A percentile compares a stretch with the other conserved stretches of the same genome.
These are phyloP conservation scores for Talaromyces verruculosus DNA, from an alignment of 2,329 filamentous ascomycete genomes.

Conservation along the genomic window DNA sequence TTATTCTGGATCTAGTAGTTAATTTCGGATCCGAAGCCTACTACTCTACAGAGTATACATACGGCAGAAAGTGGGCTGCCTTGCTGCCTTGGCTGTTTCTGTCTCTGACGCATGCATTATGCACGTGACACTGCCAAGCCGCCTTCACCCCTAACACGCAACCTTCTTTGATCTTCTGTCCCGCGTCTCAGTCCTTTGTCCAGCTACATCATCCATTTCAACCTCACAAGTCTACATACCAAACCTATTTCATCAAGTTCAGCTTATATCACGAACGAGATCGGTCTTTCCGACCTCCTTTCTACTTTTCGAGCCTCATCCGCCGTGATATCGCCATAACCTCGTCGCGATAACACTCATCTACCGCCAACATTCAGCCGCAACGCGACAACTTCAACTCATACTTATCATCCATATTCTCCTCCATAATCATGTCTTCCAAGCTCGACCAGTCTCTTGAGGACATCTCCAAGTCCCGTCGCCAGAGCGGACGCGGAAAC, in stretches of 20 bases:
- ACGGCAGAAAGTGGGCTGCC: background rate
- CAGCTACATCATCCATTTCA: background rate
- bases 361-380: background rate
- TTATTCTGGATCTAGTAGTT: too few relatives aligned
- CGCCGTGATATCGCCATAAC: background rate
- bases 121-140: conserved; percentile 3
- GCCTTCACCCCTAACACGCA: background rate
- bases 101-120: background rate
- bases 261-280: background rate
- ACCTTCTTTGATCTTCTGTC: background rate
- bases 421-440: conserved; percentile 69
- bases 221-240: background rate
- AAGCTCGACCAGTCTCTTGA: conserved; percentile 97
- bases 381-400: conserved; percentile 5
- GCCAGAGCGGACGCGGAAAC: conserved; percentile 51
- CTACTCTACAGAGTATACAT: too few relatives aligned
- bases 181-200: background rate
- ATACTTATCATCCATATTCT: conserved; percentile 19
- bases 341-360: background rate
- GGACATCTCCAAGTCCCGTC: conserved; percentile 84
- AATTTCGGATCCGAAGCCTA: background rate
- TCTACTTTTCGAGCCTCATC: background rate
- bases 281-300: background rate
- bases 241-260: background rate
- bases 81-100: background rate